Evolutionary conservation across 352 stramenopile species (phyloP), one percentile per base, ranked within the genome.

Genomic region (Phytophthora litchii): DNA sequence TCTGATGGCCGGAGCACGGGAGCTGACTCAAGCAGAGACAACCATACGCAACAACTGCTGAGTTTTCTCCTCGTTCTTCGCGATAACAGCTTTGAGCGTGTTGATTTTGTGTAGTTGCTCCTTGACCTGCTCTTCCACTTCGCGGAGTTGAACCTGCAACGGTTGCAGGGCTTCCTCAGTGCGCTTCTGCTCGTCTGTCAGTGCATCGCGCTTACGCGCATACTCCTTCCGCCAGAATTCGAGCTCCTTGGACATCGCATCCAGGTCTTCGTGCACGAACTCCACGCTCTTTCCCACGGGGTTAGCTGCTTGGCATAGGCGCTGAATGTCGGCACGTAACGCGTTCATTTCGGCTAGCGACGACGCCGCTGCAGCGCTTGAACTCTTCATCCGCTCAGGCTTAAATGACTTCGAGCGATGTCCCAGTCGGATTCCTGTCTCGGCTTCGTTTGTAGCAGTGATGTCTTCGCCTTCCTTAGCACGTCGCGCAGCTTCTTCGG

Each of bases 261-360:
- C 89, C 59, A 98, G 67, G 70, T 98, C 95, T 57, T 98, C 88
- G 60, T 96, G 81, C 16, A 98, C 89, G 73, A 95, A 98, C 72
- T 98, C 90, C 60, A 98, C 92, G 52, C 85, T 97, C 46, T 94
- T 92, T 13, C 86, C 92, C 37, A 98, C 80, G 6, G 89, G 93
- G 23, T 95, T 91, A 1, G 92, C 94, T 6, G 86, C 89, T 71
- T 98, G 89, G 48, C 91, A 97, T 34, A 99, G 84, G 35, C 77
- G 73, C 62, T 98, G 94, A 57, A 99, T 96, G 20, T 80, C 83
- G 32, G 42, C 52, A 31, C 82, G 86, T 8, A 95, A 58, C 41
- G 89, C 84, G 19, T 89, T 88, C 79, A 93, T 93, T 61, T 95
- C 80, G 16, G 73, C 53, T 3, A 74, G 70, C 23, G 65, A 90